Evolutionary conservation across 116 monocot species (phyloP).

Genomic region (Papilionanthe hybrid): DNA sequence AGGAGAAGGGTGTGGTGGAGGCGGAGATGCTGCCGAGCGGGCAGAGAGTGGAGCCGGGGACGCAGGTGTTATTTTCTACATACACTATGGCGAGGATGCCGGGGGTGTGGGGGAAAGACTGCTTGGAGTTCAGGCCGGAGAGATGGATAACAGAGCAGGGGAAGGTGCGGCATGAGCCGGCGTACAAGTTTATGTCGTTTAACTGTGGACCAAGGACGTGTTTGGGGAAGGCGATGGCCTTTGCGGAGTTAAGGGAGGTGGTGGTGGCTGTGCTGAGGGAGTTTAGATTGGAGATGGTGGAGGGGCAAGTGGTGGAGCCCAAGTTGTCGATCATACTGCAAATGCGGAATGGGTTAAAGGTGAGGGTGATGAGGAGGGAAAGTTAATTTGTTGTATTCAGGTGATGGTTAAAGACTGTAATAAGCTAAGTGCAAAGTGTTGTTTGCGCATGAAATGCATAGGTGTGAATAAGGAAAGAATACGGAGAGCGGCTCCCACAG

Average conservation of each 20-base stretch:
- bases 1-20: slow-evolving; percentile 25
- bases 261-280: slow-evolving; percentile 23
- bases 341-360: slow-evolving; percentile 11
- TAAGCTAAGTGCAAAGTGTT: too few species aligned
- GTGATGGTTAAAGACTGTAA: too few species aligned
- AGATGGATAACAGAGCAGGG: slow-evolving; percentile 19
- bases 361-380: slow-evolving; percentile 10
- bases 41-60: slow-evolving; percentile 17
- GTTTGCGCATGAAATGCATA: too few species aligned
- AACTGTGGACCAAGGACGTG: slow-evolving; percentile 28
- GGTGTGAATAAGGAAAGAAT: too few species aligned
- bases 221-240: slow-evolving; percentile 40
- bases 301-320: slow-evolving; percentile 23
- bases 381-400: too few species aligned
- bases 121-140: slow-evolving; percentile 23
- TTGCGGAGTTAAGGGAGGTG: slow-evolving; percentile 28
- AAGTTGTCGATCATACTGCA: slow-evolving; percentile 1
- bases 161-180: slow-evolving; percentile 18
- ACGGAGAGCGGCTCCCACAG: too few species aligned
- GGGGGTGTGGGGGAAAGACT: slow-evolving; percentile 54
- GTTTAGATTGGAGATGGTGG: slow-evolving; percentile 25
- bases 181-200: slow-evolving; percentile 43
- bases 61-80: slow-evolving; percentile 25
- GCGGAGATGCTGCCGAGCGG: slow-evolving; percentile 25
- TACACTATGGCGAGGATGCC: slow-evolving; percentile 22